Evolutionary conservation across 2,329 filamentous ascomycete species (phyloP).

Genomic region (Talaromyces sp.): DNA sequence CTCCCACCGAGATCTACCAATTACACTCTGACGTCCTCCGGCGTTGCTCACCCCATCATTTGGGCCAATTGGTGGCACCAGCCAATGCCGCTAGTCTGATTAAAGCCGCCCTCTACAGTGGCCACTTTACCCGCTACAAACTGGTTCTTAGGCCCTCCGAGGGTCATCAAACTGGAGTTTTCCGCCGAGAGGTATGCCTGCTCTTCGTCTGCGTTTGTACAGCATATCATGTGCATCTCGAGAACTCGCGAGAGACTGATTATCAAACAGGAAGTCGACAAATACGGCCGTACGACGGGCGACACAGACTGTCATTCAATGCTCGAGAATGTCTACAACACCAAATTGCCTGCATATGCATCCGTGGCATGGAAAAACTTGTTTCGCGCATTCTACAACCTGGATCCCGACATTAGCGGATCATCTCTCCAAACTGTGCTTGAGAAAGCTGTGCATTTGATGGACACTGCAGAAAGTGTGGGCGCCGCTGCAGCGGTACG

Average conservation of each 20-base stretch:
- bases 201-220: background rate
- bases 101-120: constrained; percentile 27
- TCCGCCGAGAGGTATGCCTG: constrained; percentile 15
- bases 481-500: constrained; percentile 42
- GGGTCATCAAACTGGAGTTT: constrained; percentile 15
- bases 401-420: constrained; percentile 40
- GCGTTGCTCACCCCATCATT: constrained; percentile 22
- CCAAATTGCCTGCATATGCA: constrained; percentile 6
- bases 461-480: constrained; percentile 48
- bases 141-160: constrained; percentile 22
- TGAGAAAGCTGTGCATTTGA: constrained; percentile 39
- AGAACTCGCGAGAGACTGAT: background rate
- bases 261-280: constrained; percentile 32
- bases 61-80: constrained; percentile 23
- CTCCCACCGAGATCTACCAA: constrained; percentile 33
- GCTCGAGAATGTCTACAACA: constrained; percentile 2
- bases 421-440: constrained; percentile 39
- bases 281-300: constrained; percentile 29
- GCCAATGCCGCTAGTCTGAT: constrained; percentile 27
- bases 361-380: constrained; percentile 42
- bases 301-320: background rate
- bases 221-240: background rate
- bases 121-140: constrained; percentile 22
- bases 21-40: constrained; percentile 35
- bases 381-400: constrained; percentile 48